A percentile compares a stretch with the other conserved stretches of the same genome.
phyloP scores from a whole-genome alignment of 2,329 filamentous ascomycete species.

The Neurospora sp. region DNA sequence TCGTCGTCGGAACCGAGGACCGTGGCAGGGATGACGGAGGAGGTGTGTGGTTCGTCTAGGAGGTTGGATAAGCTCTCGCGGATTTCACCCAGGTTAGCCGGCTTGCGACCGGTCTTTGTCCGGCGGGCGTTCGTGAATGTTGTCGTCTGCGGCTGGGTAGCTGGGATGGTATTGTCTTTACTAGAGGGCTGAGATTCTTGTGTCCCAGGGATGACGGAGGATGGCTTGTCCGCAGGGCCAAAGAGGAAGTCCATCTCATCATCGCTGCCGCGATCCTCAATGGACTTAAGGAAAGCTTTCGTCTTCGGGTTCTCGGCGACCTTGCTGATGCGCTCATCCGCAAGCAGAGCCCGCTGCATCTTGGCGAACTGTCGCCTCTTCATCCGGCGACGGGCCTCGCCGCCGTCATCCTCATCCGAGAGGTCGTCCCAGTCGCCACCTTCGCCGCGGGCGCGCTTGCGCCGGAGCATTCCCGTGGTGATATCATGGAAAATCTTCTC shows the following conservation, averaged over 20 bases:
- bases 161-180: slow-evolving; percentile 28
- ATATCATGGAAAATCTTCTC: slow-evolving; percentile 90
- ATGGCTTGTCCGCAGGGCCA: slow-evolving; percentile 23
- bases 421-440: slow-evolving; percentile 67
- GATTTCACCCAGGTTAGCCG: slow-evolving; percentile 68
- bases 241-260: slow-evolving; percentile 66
- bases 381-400: slow-evolving; percentile 64
- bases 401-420: slow-evolving; percentile 83
- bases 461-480: slow-evolving; percentile 75
- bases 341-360: slow-evolving; percentile 80
- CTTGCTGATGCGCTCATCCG: slow-evolving; percentile 83
- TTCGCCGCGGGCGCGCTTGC: slow-evolving; percentile 45
- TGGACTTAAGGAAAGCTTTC: slow-evolving; percentile 78
- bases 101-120: slow-evolving; percentile 53
- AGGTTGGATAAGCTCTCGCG: slow-evolving; percentile 75
- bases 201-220: slow-evolving; percentile 26
- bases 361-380: slow-evolving; percentile 83
- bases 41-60: slow-evolving; percentile 56
- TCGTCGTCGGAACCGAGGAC: slow-evolving; percentile 42
- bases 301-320: slow-evolving; percentile 85
- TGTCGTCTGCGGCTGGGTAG: slow-evolving; percentile 39
- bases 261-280: slow-evolving; percentile 71
- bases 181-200: slow-evolving; percentile 29
- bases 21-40: slow-evolving; percentile 37
- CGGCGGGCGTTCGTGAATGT: slow-evolving; percentile 42